Evolutionary conservation across 2,329 filamentous ascomycete genomes (phyloP), one percentile per base, ranked within the genome.

Genomic region (Colletotrichum neosansevieriae): DNA sequence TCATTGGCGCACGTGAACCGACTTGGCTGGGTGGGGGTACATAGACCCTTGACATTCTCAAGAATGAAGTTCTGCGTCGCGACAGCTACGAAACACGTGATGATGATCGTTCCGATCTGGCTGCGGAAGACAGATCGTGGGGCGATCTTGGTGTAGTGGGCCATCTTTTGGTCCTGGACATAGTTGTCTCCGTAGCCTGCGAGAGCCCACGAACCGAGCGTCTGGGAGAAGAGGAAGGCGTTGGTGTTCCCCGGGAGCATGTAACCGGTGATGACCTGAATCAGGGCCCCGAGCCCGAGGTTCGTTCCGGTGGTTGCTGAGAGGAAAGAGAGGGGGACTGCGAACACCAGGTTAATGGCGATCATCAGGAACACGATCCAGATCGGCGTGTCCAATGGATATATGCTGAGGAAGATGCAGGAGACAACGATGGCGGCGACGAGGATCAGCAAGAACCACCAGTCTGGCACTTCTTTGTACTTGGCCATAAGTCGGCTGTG

Each of bases 381-480:
- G 5, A 75, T 70, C 2, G 76, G 76, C 2, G 75, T 77, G 49
- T 75, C 71, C 0, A 76, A 72, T 24, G 72, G 74, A 66, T 73
- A 78, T 17, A 74, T 66, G 4, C 63, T 71, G 2, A 79, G 72
- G 53, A 76, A 73, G 58, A 80, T 69, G 45, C 79, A 73, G 5
- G 77, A 75, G 19, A 80, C 75, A 24, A 79, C 72, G 62, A 80
- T 74, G 59, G 77, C 75, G 47, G 40, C 69, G 19, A 75, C 67
- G 4, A 83, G 75, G 47, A 83, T 81, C 38, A 78, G 36, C 6
- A 83, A 71, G 71, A 82, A 83, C 83, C 82, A 85, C 83, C 83
- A 85, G 63, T 84, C 83, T 0, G 83, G 83, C 0, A 85, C 82
- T 53, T 85, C 83, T 0, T 76, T 74, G 67, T 84, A 85, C 2